A percentile compares a stretch with the other conserved stretches of the same genome.
Conservation (phyloP, 2,329 filamentous ascomycete species). For the Pseudonectria buxi region DNA sequence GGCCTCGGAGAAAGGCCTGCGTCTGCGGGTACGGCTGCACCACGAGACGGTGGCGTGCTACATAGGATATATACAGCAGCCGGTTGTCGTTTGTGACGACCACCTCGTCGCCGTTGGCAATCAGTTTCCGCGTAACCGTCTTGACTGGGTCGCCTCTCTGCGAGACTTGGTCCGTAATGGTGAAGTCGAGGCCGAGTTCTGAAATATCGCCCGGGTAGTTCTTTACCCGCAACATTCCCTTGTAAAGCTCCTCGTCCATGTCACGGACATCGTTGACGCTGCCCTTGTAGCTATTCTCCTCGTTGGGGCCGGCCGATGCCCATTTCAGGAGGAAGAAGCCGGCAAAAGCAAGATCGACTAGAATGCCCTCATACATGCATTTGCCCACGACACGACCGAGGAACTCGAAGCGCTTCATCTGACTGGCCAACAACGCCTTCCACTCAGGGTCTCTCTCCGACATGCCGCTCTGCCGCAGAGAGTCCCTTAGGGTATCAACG, state of each 20-base stretch:
- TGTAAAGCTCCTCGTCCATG: slow-evolving; percentile 84
- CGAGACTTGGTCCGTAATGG: slow-evolving; percentile 65
- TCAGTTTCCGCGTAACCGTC: slow-evolving; percentile 67
- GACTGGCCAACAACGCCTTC: slow-evolving; percentile 48
- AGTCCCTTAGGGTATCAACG: slow-evolving; percentile 60
- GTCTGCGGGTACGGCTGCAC: slow-evolving; percentile 77
- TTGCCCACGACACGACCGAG: slow-evolving; percentile 90
- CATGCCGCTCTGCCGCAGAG: slow-evolving; percentile 45
- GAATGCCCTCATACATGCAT: slow-evolving; percentile 93
- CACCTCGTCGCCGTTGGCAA: slow-evolving; percentile 67
- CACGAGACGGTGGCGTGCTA: slow-evolving; percentile 80
- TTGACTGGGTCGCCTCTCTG: slow-evolving; percentile 40
- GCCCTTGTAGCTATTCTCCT: slow-evolving; percentile 72
- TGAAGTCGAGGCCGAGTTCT: slow-evolving; percentile 74
- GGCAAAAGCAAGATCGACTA: slow-evolving; percentile 88
- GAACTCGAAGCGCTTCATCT: slow-evolving; percentile 79
- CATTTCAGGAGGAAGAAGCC: slow-evolving; percentile 96
- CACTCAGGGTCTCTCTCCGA: slow-evolving; percentile 49
- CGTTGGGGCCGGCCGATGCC: slow-evolving; percentile 62
- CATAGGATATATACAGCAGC: slow-evolving; percentile 87
- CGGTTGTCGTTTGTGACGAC: slow-evolving; percentile 87
- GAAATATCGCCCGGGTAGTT: slow-evolving; percentile 74
- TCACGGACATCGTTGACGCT: slow-evolving; percentile 92
- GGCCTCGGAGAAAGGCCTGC: slow-evolving; percentile 76
- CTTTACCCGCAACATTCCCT: slow-evolving; percentile 75